Base-by-base conservation (phyloP, 768 basidiomycete species). In the Pholiota molesta region DNA sequence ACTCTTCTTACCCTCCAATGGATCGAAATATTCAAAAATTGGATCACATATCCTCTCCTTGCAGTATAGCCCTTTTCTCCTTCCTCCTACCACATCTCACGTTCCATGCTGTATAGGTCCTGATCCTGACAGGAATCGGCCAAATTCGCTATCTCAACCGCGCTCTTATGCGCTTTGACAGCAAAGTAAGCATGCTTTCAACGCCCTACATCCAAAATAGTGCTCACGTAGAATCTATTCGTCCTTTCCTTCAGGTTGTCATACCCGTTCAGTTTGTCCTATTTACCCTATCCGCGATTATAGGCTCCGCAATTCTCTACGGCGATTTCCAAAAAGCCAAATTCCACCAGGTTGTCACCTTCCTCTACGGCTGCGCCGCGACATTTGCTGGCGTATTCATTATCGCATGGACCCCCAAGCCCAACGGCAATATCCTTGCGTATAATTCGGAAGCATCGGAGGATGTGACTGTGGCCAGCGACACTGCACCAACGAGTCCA, bases 181-280 rank as follows among this genome's bases (percentile, higher is more conserved):
- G 92, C 74, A 97, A 97, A 78, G 91, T 92, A 66, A 57, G 74
- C 68, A 23, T 62, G 35, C 52, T 37, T 55, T 13, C 17, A 8
- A 16, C 35, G 3, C 11, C 14, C 11, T 11, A 60, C 44, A 55
- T 45, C 17, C 44, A 21, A 52, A 17, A 42, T n/a, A 19, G 42
- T n/a, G 42, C n/a, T 35, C 61, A 55, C 61, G 61, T 42, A 39
- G 26, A 4, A 26, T 2, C 52, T 60, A 31, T 31, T 1, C 31
- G 9, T 9, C 31, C 6, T 31, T 31, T 31, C 31, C 9, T 31
- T 7, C 63, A 94, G 92, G 83, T 89, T 56, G 96, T 98, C 26
- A 94, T 99, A 65, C 97, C 96, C 5, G 89, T 89, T 14, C 96
- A 98, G 79, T 99, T 97, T 72, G 94, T 97, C 31, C 82, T 95